Evolutionary conservation across 768 basidiomycete species (phyloP), one percentile per base, ranked within the genome.

Genomic region (Pleurotus tuoliensis): DNA sequence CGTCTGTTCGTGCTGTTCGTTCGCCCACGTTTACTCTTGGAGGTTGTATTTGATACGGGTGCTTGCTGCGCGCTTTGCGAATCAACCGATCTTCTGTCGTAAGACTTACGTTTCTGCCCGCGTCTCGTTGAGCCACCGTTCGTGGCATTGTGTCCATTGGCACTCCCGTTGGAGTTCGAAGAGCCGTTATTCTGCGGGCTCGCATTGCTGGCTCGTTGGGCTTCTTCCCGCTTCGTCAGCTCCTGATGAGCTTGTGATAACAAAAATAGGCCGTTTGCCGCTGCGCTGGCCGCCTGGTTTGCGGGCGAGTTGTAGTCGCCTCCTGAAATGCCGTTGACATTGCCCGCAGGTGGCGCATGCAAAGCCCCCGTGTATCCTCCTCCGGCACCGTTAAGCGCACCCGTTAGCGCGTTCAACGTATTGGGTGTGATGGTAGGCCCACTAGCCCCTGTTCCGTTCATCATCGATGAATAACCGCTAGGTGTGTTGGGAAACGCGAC

Each of bases 221-320:
- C 86, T 68, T 92, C 90, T 71, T 96, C 94, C n/a, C 92, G 85
- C 74, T 95, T 96, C 38, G 91, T 92, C 58, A 97, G 84, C 77
- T 96, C 94, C 69, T 97, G 94, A 67, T 97, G 94, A 24, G 94
- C 95, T 72, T 98, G 94, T 1, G 87, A 89, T 53, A 98, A 85
- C 47, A 98, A 78, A 74, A 95, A 98, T 46, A 98, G 83, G 24
- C 95, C 94, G 67, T 96, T 97, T 51, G 93, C 89, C 54, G 93
- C 92, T 16, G 83, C 78, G 44, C 71, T 81, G 2, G 92, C 78
- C 7, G 88, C 82, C 41, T 74, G 85, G 47, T 78, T 77, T 2
- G 88, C 73, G 18, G 75, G 73, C 4, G 74, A 56, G 38, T 74
- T 66, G 45, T 76, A 75, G 67, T 69, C 57, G 9, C 57, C 58